Base-by-base conservation (phyloP, 768 basidiomycete species). In the Termitomyces sp. region DNA sequence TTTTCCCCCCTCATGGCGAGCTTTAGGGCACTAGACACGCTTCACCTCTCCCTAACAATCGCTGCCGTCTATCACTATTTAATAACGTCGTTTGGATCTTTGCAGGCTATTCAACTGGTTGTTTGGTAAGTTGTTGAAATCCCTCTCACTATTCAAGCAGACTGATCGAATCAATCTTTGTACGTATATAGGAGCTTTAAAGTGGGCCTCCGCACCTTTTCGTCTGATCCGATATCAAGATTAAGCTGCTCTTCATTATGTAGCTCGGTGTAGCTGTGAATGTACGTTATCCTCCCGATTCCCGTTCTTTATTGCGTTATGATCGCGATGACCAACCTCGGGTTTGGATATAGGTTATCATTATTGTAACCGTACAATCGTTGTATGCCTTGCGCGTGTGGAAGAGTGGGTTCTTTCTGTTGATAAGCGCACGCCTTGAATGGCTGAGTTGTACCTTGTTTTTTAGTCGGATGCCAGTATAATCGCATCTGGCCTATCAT, bases 301-400 rank as follows among this genome's bases (percentile, higher is more conserved):
- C n/a, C 45, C 46, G n/a, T 32, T 16, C 5, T 7, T n/a, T 24
- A 1, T 46, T 52, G 57, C 28, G 28, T 28, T 28, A 4, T 32
- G 51, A 18, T 57, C 39, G 39, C 40, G 9, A 48, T 22, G 24
- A 18, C 18, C 48, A 7, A 48, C 32, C 49, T 28, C 38, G 15
- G 20, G 2, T 42, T 24, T 49, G 38, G n/a, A 2, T 11, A 4
- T 24, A 74, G 73, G 61, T 73, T 15, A 52, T 69, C 1, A 71
- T 72, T 18, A 62, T 73, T 33, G 54, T 69, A 54, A 13, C 63
- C 16, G 72, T 74, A 44, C 72, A 73, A 66, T 70, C 63, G 46
- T 57, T 73, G 38, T 74, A 74, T 32, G 70, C 71, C n/a, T 24
- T 69, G 28, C 67, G 73, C 11, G 65, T 73, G 12, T 74, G 71